Evolutionary conservation across 1,284 basidiomycete genomes (phyloP).

Genomic region (Ceratobasidium sp.): DNA sequence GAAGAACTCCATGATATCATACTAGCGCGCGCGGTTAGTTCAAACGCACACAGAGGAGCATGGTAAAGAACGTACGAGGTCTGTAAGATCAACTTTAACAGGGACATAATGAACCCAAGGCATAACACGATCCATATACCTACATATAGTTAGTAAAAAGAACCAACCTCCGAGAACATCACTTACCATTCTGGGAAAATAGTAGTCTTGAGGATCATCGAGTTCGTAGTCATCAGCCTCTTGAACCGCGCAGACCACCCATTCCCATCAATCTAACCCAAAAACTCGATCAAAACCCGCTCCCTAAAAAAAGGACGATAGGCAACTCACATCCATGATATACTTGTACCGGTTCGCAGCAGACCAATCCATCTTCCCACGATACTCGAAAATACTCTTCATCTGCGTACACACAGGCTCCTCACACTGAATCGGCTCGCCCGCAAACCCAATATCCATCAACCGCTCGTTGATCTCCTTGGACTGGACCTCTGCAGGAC

Average conservation of each 20-base stretch:
- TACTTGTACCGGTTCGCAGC: constrained; percentile 75
- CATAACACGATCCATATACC: constrained; percentile 63
- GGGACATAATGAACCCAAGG: constrained; percentile 76
- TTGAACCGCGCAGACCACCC: constrained; percentile 80
- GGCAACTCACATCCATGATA: constrained; percentile 69
- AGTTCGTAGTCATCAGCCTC: constrained; percentile 72
- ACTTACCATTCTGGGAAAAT: constrained; percentile 75
- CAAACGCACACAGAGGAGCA: not conserved
- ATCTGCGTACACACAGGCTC: constrained; percentile 63
- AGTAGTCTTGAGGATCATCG: constrained; percentile 74
- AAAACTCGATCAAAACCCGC: not conserved
- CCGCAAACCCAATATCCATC: constrained; percentile 72
- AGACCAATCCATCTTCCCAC: constrained; percentile 60
- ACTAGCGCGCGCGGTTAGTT: constrained; percentile 52
- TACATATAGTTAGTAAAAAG: constrained; percentile 40
- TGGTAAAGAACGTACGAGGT: constrained; percentile 60
- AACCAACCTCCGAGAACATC: not conserved
- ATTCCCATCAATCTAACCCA: constrained; percentile 67
- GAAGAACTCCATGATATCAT: constrained; percentile 70
- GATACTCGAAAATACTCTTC: constrained; percentile 65
- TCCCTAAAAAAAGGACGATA: not conserved
- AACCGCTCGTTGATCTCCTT: constrained; percentile 65
- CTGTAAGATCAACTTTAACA: constrained; percentile 67
- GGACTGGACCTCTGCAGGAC: constrained; percentile 58
- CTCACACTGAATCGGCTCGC: constrained; percentile 64